Evolutionary conservation across 1,284 basidiomycete species (phyloP).

Genomic region (Singerocomus inundabilis): DNA sequence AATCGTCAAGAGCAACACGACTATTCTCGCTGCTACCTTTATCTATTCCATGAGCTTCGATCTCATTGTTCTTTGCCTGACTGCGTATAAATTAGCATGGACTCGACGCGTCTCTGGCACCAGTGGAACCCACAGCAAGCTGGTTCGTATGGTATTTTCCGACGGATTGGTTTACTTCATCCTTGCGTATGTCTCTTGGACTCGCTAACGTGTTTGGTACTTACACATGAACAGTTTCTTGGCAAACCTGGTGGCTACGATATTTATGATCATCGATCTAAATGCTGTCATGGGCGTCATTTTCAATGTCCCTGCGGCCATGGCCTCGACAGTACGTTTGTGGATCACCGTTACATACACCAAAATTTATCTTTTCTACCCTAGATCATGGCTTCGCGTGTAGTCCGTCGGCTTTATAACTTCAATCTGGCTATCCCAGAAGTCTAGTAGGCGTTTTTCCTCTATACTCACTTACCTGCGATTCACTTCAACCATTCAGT

Average conservation of each 20-base stretch:
- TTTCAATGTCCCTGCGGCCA: slow-evolving; percentile 39
- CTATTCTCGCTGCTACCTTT: slow-evolving; percentile 41
- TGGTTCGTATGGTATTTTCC: slow-evolving; percentile 34
- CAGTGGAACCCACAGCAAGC: slow-evolving; percentile 20
- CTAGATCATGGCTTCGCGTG: slow-evolving; percentile 71
- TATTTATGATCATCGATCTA: slow-evolving; percentile 35
- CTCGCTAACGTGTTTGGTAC: not conserved
- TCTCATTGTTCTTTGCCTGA: slow-evolving; percentile 42
- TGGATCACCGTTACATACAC: not conserved
- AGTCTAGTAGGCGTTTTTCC: slow-evolving; percentile 47
- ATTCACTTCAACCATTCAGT: slow-evolving; percentile 18
- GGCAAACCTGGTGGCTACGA: slow-evolving; percentile 35
- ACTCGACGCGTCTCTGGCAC: slow-evolving; percentile 19
- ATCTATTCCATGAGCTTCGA: slow-evolving; percentile 51
- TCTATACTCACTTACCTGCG: not conserved
- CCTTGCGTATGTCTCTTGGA: slow-evolving; percentile 27
- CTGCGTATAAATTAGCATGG: slow-evolving; percentile 37
- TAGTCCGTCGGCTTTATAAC: slow-evolving; percentile 62
- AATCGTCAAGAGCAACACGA: slow-evolving; percentile 39
- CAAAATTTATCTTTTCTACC: slow-evolving; percentile 3
- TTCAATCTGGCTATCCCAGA: slow-evolving; percentile 54
- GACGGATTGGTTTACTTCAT: slow-evolving; percentile 36
- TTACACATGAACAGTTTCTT: slow-evolving; percentile 25
- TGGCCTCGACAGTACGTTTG: slow-evolving; percentile 40
- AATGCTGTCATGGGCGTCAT: slow-evolving; percentile 36